These are phyloP conservation scores for Candida easanensis DNA, from an alignment of 805 yeast species.

Conservation along the genomic window DNA sequence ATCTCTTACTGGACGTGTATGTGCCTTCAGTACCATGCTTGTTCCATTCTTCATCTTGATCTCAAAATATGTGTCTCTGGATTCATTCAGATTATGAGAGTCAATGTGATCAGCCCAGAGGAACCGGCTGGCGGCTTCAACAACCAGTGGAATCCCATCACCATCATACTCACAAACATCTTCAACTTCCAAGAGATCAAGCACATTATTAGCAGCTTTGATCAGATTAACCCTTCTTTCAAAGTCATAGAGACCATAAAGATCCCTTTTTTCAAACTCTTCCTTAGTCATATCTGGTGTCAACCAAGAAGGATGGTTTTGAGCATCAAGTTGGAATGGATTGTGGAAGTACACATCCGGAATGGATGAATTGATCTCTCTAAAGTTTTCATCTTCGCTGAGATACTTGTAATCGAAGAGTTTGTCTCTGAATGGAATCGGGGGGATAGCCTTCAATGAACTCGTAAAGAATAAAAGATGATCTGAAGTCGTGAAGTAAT, in stretches of 20 bases:
- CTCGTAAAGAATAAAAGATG: constrained; percentile 57
- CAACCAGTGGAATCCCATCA: constrained; percentile 23
- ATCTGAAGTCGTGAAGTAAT: constrained; percentile 63
- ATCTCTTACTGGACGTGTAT: constrained; percentile 44
- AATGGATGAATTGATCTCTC: constrained; percentile 22
- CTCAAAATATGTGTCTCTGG: constrained; percentile 50
- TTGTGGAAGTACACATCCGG: constrained; percentile 44
- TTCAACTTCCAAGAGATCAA: constrained; percentile 55
- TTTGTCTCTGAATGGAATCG: constrained; percentile 38
- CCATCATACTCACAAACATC: constrained; percentile 35
- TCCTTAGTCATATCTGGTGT: constrained; percentile 32
- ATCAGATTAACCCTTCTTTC: constrained; percentile 59
- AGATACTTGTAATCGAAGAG: constrained; percentile 26
- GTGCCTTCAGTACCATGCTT: constrained; percentile 53
- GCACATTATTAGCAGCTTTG: constrained; percentile 50
- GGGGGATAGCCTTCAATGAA: constrained; percentile 59
- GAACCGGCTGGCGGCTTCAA: constrained; percentile 30
- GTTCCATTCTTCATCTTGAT: constrained; percentile 47
- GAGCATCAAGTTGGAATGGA: constrained; percentile 51
- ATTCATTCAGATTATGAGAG: constrained; percentile 23
- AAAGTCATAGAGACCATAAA: constrained; percentile 58
- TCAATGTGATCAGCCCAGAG: constrained; percentile 28
- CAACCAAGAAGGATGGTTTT: constrained; percentile 64
- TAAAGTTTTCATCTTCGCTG: constrained; percentile 25
- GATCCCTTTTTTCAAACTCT: constrained; percentile 50